Conservation (phyloP, 176 grass and related monocot genomes). For the Triticum monococcum region DNA sequence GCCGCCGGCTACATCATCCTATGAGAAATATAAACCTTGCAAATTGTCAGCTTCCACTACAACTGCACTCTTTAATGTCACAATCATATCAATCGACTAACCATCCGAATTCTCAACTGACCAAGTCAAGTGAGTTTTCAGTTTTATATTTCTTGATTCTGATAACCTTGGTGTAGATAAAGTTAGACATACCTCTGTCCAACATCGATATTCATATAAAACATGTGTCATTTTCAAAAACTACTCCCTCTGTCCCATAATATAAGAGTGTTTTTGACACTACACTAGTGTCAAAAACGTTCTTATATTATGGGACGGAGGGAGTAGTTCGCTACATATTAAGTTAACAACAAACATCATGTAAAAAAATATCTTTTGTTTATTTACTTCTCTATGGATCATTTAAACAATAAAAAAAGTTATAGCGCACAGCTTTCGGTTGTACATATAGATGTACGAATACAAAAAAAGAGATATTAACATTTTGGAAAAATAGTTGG, state of each 20-base stretch:
- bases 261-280: no score
- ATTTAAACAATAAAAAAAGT: conserved; percentile 6
- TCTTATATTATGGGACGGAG: no score
- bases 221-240: background rate
- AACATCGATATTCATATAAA: background rate
- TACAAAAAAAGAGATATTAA: background rate
- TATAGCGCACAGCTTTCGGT: background rate
- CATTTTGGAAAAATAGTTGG: background rate
- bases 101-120: conserved; percentile 3
- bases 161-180: background rate
- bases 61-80: background rate
- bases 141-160: background rate
- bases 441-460: background rate
- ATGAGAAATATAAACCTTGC: conserved; percentile 7
- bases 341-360: background rate
- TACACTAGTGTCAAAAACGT: no score
- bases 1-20: background rate
- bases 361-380: background rate
- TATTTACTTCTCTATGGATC: background rate
- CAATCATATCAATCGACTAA: background rate
- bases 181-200: background rate
- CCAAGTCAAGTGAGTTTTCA: background rate
- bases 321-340: background rate
- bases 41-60: background rate
- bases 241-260: background rate